phyloP scores from a whole-genome alignment of 1,284 basidiomycete species.

The Pholiota adiposa region DNA sequence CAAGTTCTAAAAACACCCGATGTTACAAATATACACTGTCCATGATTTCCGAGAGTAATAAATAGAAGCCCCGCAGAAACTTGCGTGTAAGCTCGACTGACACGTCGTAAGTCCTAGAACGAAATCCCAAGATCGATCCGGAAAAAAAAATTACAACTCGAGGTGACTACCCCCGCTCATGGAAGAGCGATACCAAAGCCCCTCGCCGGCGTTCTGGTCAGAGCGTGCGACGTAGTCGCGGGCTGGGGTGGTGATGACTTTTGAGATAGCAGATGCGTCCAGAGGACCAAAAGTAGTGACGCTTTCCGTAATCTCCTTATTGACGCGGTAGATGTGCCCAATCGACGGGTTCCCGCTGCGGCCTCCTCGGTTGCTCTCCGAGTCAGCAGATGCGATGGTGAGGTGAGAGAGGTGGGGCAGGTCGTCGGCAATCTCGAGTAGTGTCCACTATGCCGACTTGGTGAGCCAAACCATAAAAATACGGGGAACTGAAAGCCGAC shows the following conservation, averaged over 20 bases:
- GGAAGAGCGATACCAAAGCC: constrained; percentile 23
- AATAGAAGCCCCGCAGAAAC: too few species aligned
- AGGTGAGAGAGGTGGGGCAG: constrained; percentile 21
- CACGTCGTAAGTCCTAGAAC: too few species aligned
- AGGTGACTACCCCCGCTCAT: constrained; percentile 25
- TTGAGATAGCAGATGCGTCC: constrained; percentile 13
- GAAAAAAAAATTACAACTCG: constrained; percentile 11
- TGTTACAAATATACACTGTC: too few species aligned
- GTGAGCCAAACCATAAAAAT: neutral
- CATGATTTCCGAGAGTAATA: too few species aligned
- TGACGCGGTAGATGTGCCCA: constrained; percentile 23
- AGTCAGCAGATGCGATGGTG: constrained; percentile 21
- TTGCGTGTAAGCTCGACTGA: too few species aligned
- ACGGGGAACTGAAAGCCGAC: constrained; percentile 5
- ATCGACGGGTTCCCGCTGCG: constrained; percentile 21
- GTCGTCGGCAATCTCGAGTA: constrained; percentile 22
- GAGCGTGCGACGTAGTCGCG: constrained; percentile 22
- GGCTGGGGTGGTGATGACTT: constrained; percentile 22
- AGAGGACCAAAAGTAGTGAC: constrained; percentile 24
- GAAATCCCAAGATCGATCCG: neutral
- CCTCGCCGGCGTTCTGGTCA: constrained; percentile 18
- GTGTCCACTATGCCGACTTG: constrained; percentile 14
- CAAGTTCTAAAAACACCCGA: too few species aligned
- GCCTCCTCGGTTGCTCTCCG: constrained; percentile 19
- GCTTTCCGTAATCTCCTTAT: constrained; percentile 24